Percentiles rank a stretch among this genome's conserved stretches.
phyloP scores from a whole-genome alignment of 2,329 filamentous ascomycete genomes.

The Beauveria australis region DNA sequence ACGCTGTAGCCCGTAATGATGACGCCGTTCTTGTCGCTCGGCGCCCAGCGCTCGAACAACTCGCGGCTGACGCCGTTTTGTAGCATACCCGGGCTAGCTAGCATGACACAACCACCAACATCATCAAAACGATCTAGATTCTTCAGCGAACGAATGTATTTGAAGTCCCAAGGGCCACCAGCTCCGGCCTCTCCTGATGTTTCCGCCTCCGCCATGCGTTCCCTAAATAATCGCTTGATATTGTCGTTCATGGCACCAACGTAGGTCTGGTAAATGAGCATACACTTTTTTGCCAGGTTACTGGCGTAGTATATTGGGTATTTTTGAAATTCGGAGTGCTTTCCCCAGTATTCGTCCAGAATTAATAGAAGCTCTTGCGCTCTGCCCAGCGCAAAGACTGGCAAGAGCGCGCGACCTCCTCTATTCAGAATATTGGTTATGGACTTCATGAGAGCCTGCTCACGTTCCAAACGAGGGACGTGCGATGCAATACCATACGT shows the following conservation, averaged over 20 bases:
- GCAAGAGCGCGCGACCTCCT: conserved; percentile 86
- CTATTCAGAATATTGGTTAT: conserved; percentile 87
- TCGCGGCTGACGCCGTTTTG: conserved; percentile 93
- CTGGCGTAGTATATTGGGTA: conserved; percentile 96
- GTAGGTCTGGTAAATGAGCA: conserved; percentile 98
- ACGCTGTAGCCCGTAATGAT: conserved; percentile 98
- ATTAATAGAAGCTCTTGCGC: conserved; percentile 93
- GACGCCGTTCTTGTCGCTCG: conserved; percentile 93
- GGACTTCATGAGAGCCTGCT: conserved; percentile 90
- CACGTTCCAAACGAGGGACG: conserved; percentile 80
- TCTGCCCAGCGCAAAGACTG: conserved; percentile 87
- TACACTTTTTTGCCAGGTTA: conserved; percentile 90
- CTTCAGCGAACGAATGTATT: conserved; percentile 84
- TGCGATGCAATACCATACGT: conserved; percentile 96
- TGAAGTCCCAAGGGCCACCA: conserved; percentile 93
- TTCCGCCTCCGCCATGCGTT: conserved; percentile 85
- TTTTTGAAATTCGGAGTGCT: conserved; percentile 80
- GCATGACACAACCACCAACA: conserved; percentile 90
- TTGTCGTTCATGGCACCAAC: conserved; percentile 99
- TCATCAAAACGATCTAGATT: conserved; percentile 94
- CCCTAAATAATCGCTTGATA: conserved; percentile 89
- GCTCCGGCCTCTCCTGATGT: conserved; percentile 68
- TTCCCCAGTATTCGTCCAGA: conserved; percentile 92
- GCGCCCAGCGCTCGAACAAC: conserved; percentile 89
- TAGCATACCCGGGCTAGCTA: conserved; percentile 95